These are phyloP conservation scores for Echria macrotheca DNA, from an alignment of 495 filamentous ascomycete genomes.

Conservation along the genomic window DNA sequence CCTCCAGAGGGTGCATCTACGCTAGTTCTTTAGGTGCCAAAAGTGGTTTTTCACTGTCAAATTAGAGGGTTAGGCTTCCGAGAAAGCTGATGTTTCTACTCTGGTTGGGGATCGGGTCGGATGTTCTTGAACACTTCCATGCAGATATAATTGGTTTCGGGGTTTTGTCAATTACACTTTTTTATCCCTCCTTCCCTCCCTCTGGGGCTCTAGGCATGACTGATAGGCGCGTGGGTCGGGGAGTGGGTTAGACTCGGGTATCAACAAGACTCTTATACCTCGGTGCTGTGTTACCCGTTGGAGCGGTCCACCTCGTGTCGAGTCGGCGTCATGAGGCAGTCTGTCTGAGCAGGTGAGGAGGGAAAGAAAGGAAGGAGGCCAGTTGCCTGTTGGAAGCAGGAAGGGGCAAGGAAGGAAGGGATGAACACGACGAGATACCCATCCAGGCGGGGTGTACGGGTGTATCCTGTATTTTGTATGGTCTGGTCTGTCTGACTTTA, in stretches of 20 bases:
- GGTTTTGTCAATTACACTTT: constrained; percentile 23
- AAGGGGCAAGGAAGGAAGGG: neutral
- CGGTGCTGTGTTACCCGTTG: no score
- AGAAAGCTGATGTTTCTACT: constrained; percentile 22
- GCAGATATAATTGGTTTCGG: constrained; percentile 36
- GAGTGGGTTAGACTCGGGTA: no score
- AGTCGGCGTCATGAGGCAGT: neutral
- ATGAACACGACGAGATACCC: constrained; percentile 25
- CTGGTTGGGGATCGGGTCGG: constrained; percentile 20
- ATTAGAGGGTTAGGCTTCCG: constrained; percentile 21
- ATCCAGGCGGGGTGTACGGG: constrained; percentile 8
- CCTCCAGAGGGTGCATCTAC: constrained; percentile 5
- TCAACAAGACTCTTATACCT: no score
- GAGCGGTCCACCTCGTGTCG: no score
- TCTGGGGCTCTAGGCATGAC: constrained; percentile 10
- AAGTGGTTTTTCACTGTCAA: constrained; percentile 19
- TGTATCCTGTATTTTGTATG: constrained; percentile 18
- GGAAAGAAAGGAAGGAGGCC: neutral
- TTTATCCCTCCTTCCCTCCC: no score
- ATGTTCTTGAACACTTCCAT: constrained; percentile 34
- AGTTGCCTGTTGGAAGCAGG: constrained; percentile 2
- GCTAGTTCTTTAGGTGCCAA: constrained; percentile 4
- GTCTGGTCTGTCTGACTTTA: no score
- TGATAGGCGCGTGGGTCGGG: no score
- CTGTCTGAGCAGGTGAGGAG: neutral